A percentile compares a stretch with the other conserved stretches of the same genome.
Conservation (phyloP, 2,329 filamentous ascomycete species). For the Ophiognomonia clavigignenti-juglandacearum region DNA sequence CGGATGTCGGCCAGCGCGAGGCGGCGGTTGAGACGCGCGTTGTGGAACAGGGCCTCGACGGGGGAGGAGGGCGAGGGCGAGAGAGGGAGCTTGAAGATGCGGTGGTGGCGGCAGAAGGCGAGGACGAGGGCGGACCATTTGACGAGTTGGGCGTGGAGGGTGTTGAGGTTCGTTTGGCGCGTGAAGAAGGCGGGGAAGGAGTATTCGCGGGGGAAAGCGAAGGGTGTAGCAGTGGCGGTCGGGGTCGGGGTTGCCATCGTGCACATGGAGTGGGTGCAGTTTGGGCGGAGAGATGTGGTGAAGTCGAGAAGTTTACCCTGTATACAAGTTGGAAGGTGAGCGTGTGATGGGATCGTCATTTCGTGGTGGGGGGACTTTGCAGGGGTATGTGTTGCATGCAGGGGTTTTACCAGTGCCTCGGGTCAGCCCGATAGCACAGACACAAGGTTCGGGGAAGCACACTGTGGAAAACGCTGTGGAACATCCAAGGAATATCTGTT, state of each 20-base stretch:
- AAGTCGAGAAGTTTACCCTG: no score
- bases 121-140: conserved; percentile 88
- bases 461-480: no score
- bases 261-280: no score
- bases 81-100: conserved; percentile 70
- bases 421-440: no score
- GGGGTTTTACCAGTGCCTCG: no score
- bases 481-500: no score
- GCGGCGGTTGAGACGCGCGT: conserved; percentile 47
- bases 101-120: conserved; percentile 74
- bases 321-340: no score
- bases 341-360: no score
- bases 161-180: conserved; percentile 68
- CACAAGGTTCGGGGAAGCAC: no score
- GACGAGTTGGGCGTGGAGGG: conserved; percentile 67
- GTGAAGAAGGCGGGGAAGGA: conserved; percentile 84
- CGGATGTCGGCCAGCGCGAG: conserved; percentile 47
- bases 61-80: conserved; percentile 20
- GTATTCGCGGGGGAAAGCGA: conserved; percentile 61
- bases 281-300: no score
- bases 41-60: conserved; percentile 48
- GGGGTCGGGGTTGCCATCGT: conserved; percentile 2
- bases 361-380: no score
- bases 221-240: conserved; percentile 25
- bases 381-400: no score